Percentiles rank a stretch among this genome's conserved stretches.
Conservation (phyloP, 78 protist species). For the Trichosphaerium sp. region DNA sequence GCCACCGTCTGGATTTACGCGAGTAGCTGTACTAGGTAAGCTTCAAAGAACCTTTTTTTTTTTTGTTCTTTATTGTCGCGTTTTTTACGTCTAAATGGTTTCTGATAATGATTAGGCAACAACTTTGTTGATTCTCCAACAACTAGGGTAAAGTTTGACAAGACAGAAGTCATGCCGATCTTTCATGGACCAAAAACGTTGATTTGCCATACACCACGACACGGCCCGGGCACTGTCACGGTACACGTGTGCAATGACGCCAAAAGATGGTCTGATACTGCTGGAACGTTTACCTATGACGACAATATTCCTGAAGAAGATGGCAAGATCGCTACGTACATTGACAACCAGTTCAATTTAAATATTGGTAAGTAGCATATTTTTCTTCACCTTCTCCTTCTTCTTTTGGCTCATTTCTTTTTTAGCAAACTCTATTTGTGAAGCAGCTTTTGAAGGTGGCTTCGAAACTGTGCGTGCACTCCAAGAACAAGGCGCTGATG, state of each 20-base stretch:
- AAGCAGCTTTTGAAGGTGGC: not conserved
- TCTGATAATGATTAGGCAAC: too few species aligned
- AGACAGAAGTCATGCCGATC: slow-evolving; percentile 36
- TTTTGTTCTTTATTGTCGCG: too few species aligned
- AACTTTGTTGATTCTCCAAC: slow-evolving; percentile 58
- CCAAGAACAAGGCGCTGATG: not conserved
- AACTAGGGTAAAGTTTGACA: slow-evolving; percentile 32
- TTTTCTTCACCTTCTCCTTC: not conserved
- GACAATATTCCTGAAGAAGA: not conserved
- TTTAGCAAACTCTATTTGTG: not conserved
- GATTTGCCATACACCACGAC: slow-evolving; percentile 41
- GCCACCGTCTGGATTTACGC: slow-evolving; percentile 48
- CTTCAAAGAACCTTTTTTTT: too few species aligned
- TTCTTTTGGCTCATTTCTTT: not conserved
- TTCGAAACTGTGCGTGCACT: not conserved
- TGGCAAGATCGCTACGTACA: not conserved
- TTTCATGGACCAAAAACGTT: slow-evolving; percentile 36
- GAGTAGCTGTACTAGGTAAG: slow-evolving; percentile 41
- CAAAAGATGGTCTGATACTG: slow-evolving; percentile 18
- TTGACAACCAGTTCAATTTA: not conserved
- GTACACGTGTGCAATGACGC: slow-evolving; percentile 39
- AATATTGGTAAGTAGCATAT: not conserved
- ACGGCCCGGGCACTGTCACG: slow-evolving; percentile 35
- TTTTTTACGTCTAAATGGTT: too few species aligned
- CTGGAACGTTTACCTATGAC: slow-evolving; percentile 19